Evolutionary conservation across 495 filamentous ascomycete genomes (phyloP), one percentile per base, ranked within the genome.

Genomic region (Penicillium roqueforti): DNA sequence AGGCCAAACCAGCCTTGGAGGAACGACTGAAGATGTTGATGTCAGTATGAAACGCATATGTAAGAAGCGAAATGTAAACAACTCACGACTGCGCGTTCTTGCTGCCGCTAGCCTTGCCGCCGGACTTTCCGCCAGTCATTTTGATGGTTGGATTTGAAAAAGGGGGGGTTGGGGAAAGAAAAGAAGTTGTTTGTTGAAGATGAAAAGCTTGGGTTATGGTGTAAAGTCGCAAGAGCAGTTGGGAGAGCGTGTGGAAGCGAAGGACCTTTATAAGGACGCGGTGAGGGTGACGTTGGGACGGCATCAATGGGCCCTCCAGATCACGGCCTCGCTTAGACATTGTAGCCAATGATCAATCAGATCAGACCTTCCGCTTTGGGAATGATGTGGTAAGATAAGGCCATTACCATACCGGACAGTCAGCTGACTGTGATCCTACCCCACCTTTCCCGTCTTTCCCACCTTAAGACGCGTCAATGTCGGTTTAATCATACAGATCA

Each of bases 81-180:
- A 70, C 59, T 66, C 78, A 97, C 91, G 91, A 95, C 84, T 97
- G 92, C 58, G 91, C 84, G 81, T 87, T 93, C 88, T 97, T 97
- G 84, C 83, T 85, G 77, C 89, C 88, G 78, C 87, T 89, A 80
- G 91, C 90, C 85, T 97, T 97, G 85, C 92, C 92, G 77, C 92
- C 92, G 71, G 92, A 97, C 80, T 97, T 97, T 80, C 92, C 90
- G 80, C 86, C 87, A 89, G 92, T 95, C 92, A 97, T 97, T 86
- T 91, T 96, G 87, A 83, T 71, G 65, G 66, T 70, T 66, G 69
- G 66, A 59, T 65, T 73, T 62, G 47, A 53, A 54, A 45, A 59
- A 51, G 47, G 56, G 54, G 32, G 63, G 53, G 51, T 50, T 34
- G 18, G 40, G 32, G 46, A 50, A 52, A 2, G 32, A 36, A 16